Conservation (phyloP, 1,284 basidiomycete genomes). For the Irpex sp. region DNA sequence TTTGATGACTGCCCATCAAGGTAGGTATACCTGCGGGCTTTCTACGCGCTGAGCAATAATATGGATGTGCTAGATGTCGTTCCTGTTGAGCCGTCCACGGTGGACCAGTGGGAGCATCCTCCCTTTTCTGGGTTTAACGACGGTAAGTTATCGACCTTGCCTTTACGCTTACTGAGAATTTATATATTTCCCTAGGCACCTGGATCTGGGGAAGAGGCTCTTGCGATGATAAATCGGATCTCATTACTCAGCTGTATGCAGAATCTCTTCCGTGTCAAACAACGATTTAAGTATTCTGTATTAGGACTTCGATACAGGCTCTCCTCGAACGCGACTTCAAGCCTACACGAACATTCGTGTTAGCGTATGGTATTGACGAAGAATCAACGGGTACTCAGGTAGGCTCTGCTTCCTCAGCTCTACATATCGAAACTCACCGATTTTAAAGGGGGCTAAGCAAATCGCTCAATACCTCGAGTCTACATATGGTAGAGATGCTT, state of each 20-base stretch:
- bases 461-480: constrained; percentile 43
- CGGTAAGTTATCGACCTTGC: constrained; percentile 17
- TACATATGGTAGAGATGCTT: constrained; percentile 47
- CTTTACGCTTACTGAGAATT: not conserved
- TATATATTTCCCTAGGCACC: constrained; percentile 28
- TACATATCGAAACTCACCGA: too few species aligned
- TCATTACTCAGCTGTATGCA: constrained; percentile 51
- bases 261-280: not conserved
- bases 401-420: constrained; percentile 1
- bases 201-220: constrained; percentile 64
- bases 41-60: not conserved
- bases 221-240: constrained; percentile 57
- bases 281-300: not conserved
- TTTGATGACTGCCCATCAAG: constrained; percentile 64
- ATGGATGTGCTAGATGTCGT: constrained; percentile 41
- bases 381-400: constrained; percentile 52
- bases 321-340: constrained; percentile 46
- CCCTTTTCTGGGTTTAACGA: constrained; percentile 33
- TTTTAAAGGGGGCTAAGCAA: constrained; percentile 41
- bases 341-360: constrained; percentile 50
- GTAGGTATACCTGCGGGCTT: constrained; percentile 24
- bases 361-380: constrained; percentile 70
- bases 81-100: constrained; percentile 48
- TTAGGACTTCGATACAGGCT: constrained; percentile 47
- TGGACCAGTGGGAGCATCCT: constrained; percentile 44